A percentile compares a stretch with the other conserved stretches of the same genome.
Evolutionary conservation across 352 stramenopile species (phyloP).

Genomic region (Peronosclerospora sorghi): DNA sequence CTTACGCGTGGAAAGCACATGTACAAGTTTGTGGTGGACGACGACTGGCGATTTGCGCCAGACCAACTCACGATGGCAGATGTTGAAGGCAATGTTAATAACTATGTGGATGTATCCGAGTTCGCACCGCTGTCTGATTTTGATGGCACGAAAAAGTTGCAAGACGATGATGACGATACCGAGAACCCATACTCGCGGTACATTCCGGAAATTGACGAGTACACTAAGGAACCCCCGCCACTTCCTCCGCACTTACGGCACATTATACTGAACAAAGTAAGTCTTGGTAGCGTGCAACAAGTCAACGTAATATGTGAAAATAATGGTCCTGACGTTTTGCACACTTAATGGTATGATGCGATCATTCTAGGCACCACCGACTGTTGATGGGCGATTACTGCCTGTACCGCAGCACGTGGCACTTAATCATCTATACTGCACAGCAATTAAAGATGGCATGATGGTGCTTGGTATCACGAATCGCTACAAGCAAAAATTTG

Average conservation of each 20-base stretch:
- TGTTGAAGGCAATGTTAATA: constrained; percentile 98
- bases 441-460: constrained; percentile 98
- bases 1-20: constrained; percentile 95
- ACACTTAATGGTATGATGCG: constrained; percentile 12
- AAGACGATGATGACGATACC: constrained; percentile 58
- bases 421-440: constrained; percentile 99
- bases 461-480: constrained; percentile 99
- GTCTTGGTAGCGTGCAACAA: too few species aligned
- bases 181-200: constrained; percentile 92
- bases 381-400: constrained; percentile 90
- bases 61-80: constrained; percentile 96
- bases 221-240: constrained; percentile 98
- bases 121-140: constrained; percentile 87
- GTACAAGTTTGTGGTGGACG: constrained; percentile 99
- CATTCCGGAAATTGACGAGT: constrained; percentile 98
- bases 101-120: constrained; percentile 99
- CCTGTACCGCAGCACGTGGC: constrained; percentile 97
- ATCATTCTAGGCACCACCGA: constrained; percentile 73
- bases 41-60: constrained; percentile 96
- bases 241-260: constrained; percentile 97
- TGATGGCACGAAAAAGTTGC: constrained; percentile 28
- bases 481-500: constrained; percentile 95
- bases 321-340: constrained; percentile 9
- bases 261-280: constrained; percentile 99
- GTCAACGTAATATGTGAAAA: constrained; percentile 1